A percentile compares a stretch with the other conserved stretches of the same genome.
Conservation (phyloP, 768 basidiomycete species). For the Suillus sp. region DNA sequence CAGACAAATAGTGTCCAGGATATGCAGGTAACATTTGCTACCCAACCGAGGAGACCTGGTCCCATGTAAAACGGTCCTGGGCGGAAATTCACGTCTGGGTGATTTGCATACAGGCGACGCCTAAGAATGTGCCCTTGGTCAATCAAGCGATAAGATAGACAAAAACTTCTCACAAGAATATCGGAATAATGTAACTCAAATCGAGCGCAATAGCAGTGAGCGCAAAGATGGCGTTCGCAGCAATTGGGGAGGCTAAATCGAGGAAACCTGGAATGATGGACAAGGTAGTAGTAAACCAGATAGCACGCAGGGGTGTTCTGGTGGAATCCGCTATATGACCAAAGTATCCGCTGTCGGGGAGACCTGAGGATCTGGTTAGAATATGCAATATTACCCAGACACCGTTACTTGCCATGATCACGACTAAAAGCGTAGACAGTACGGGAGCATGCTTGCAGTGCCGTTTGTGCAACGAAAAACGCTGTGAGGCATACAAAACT, state of each 20-base stretch:
- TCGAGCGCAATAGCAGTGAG: constrained; percentile 80
- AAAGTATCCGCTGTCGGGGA: constrained; percentile 81
- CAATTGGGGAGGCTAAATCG: constrained; percentile 74
- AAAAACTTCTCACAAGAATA: constrained; percentile 49
- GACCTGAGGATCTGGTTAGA: constrained; percentile 39
- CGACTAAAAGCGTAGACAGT: constrained; percentile 86
- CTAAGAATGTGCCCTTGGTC: constrained; percentile 20
- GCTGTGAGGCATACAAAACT: constrained; percentile 81
- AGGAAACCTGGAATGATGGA: constrained; percentile 72
- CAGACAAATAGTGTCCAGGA: constrained; percentile 68
- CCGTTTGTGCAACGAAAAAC: constrained; percentile 81
- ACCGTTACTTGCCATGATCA: constrained; percentile 56
- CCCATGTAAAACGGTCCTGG: constrained; percentile 91
- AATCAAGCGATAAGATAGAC: not conserved
- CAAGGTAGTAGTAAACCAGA: constrained; percentile 70
- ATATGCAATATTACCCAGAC: not conserved
- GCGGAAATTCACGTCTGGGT: constrained; percentile 81
- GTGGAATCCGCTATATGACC: constrained; percentile 64
- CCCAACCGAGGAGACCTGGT: constrained; percentile 60
- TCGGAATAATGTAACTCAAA: constrained; percentile 81
- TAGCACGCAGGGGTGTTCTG: constrained; percentile 74
- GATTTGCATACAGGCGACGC: constrained; percentile 65
- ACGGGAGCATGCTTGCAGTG: constrained; percentile 80
- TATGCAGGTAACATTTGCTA: constrained; percentile 66
- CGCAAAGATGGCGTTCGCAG: constrained; percentile 81